Evolutionary conservation across 2,329 filamentous ascomycete species (phyloP), one percentile per base, ranked within the genome.

Genomic region (Intubia oerlemansii): DNA sequence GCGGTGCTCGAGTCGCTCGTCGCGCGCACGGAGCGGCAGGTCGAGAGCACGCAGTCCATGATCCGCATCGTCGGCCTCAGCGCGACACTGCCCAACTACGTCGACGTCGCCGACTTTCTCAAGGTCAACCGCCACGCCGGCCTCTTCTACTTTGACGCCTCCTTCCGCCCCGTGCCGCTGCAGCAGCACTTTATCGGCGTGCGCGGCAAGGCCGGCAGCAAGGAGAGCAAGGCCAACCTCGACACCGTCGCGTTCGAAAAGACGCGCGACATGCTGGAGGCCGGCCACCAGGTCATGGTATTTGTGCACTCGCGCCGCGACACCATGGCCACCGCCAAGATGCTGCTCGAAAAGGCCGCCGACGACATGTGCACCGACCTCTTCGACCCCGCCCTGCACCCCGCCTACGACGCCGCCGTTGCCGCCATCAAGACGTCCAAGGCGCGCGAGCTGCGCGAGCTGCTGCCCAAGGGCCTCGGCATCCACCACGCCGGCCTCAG

Each of bases 171-270:
- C 1, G 90, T 98, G 2, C 90, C 90, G 6, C 59, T 98, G 3
- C 82, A 98, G 48, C 88, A 98, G 45, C 88, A 95, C 50, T 98
- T 98, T 44, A 72, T 98, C 27, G 88, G 90, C 18, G 82, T 93
- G 28, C 93, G 85, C 48, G 82, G 88, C 29, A 95, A 93, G 45
- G n/a, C n/a, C n/a, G 78, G 79, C 5, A 69, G 68, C 15, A 88
- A 75, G 44, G 66, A 72, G 34, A 84, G 79, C 7, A 72, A 78
- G 32, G 85, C 93, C 21, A 95, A 95, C 39, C 57, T 98, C 17
- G 88, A 98, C 40, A 62, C 62, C 15, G 72, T 81, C 3, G 71
- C 81, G 0, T 98, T 90, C 44, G 84, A 95, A 39, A 99, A 99
- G 46, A 82, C 93, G 26, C 75, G 72, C 39, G 77, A 88, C 29